Evolutionary conservation across 1,284 basidiomycete genomes (phyloP).

Genomic region (Spongiforma sp.): DNA sequence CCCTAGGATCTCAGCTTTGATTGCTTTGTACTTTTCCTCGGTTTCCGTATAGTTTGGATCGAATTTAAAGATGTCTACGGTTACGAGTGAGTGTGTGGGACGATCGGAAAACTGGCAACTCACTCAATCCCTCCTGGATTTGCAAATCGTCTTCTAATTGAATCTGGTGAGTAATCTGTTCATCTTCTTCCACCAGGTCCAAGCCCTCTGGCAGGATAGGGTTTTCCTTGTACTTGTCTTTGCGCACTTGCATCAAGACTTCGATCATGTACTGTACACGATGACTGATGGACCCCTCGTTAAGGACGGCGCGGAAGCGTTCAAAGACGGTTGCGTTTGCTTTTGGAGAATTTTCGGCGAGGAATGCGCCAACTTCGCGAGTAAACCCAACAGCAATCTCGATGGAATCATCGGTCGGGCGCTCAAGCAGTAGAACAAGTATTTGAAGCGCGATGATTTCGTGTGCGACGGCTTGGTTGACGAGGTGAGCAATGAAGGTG

Average conservation of each 20-base stretch:
- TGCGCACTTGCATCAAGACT: conserved; percentile 96
- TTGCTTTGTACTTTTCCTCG: conserved; percentile 92
- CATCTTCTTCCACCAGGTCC: conserved; percentile 97
- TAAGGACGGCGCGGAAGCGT: conserved; percentile 94
- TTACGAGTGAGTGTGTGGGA: conserved; percentile 12
- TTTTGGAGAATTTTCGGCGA: conserved; percentile 93
- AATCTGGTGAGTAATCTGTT: conserved; percentile 95
- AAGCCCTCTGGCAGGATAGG: conserved; percentile 92
- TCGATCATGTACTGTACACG: conserved; percentile 99
- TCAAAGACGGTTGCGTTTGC: conserved; percentile 95
- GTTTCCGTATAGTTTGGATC: conserved; percentile 91
- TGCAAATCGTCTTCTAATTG: conserved; percentile 92
- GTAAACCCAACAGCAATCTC: conserved; percentile 99
- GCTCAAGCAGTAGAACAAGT: conserved; percentile 91
- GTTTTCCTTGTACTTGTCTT: conserved; percentile 99
- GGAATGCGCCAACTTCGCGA: conserved; percentile 96
- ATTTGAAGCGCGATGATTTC: conserved; percentile 97
- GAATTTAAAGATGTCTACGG: conserved; percentile 91
- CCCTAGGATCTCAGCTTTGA: conserved; percentile 95
- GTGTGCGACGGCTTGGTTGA: conserved; percentile 95
- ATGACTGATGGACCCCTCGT: conserved; percentile 95
- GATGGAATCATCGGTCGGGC: conserved; percentile 97
- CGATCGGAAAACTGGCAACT: conserved; percentile 38
- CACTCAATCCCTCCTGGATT: conserved; percentile 93
- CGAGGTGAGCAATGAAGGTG: conserved; percentile 96